Evolutionary conservation across 192 early-diverging fungal genomes (phyloP), one percentile per base, ranked within the genome.

Genomic region (Coemansia umbellata): DNA sequence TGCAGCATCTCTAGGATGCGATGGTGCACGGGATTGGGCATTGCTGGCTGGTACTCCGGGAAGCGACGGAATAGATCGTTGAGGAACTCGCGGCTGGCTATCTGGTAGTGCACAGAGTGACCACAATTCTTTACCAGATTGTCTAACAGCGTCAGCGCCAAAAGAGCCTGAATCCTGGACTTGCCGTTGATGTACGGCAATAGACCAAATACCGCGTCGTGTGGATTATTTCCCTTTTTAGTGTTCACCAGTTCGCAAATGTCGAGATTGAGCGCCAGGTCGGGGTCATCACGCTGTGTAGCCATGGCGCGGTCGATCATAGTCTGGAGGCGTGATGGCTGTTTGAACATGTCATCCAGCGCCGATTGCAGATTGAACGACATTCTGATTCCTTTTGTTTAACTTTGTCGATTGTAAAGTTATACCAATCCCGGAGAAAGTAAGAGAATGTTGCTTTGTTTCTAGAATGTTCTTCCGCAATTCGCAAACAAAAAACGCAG

Each of bases 101-200:
- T 85, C 57, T 97, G 92, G 52, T 94, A 75, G 59, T 99, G 95
- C 55, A 99, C 97, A 3, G 97, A 86, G 65, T 96, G 92, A 0
- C 95, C 95, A 65, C 97, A 98, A 69, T 98, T 99, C 74, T 99
- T 99, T 58, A 97, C 91, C 55, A 93, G 91, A 57, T 92, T 89
- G 67, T 99, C 97, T 19, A 99, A 80, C 5, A 99, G 81, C 86
- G 85, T 51, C 21, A 75, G 66, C 5, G 72, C 64, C 32, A 69
- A 52, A 23, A 64, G 67, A 3, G 63, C 78, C 45, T 75, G 77
- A 31, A 27, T 47, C 37, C 56, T 58, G 21, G 64, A 61, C 44
- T 67, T 72, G n/a, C 69, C 66, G 70, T 76, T 75, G 58, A 76
- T 65, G 37, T 73, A 71, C 4, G 62, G 63, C 2, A 76, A 55